phyloP scores from a whole-genome alignment of 257 asterid genomes.

The Rauvolfia tetraphylla region DNA sequence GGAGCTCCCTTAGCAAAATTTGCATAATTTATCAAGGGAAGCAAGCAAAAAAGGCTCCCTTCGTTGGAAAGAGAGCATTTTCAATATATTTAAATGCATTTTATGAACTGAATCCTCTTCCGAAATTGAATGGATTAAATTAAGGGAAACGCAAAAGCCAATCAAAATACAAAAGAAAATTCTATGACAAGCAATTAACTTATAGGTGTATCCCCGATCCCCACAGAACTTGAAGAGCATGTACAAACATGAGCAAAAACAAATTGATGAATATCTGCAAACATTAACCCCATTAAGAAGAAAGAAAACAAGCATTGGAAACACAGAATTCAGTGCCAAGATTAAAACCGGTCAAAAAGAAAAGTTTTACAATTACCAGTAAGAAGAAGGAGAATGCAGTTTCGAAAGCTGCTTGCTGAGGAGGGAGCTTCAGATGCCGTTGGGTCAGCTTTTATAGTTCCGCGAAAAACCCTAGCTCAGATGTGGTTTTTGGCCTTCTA shows the following conservation, averaged over 20 bases:
- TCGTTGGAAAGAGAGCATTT: not conserved
- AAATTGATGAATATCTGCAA: not conserved
- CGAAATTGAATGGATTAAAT: not conserved
- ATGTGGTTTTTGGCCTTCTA: not conserved
- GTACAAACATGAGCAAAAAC: not conserved
- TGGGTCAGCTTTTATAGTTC: not conserved
- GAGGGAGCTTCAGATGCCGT: not conserved
- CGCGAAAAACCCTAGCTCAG: not conserved
- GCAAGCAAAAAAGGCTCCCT: not conserved
- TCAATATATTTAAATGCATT: not conserved
- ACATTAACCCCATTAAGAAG: not conserved
- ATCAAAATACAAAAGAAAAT: not conserved
- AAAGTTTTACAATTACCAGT: not conserved
- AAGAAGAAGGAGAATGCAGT: not conserved
- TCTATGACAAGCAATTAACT: not conserved
- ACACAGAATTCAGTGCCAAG: too few relatives aligned
- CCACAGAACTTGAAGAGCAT: not conserved
- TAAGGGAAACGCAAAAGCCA: not conserved
- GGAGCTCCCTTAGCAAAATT: not conserved
- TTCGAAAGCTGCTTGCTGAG: not conserved
- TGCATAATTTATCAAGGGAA: not conserved
- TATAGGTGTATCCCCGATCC: not conserved
- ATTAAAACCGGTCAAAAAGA: too few relatives aligned
- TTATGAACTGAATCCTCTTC: not conserved
- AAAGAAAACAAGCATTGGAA: too few relatives aligned